These are phyloP conservation scores for Leonotis leonurus DNA, from an alignment of 257 asterid species.

Conservation along the genomic window DNA sequence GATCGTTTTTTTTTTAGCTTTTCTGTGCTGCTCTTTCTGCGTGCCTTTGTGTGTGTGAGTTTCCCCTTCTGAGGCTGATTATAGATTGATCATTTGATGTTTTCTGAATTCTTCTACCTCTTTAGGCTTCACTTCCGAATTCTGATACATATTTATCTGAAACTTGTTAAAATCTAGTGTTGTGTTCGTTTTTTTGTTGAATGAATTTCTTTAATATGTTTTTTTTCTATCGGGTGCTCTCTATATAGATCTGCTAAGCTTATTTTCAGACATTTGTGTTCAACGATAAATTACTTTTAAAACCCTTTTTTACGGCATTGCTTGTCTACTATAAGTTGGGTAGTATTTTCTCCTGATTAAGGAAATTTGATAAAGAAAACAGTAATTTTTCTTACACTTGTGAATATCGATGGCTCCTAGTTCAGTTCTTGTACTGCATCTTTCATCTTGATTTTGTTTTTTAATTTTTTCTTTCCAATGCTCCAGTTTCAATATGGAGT, in stretches of 20 bases:
- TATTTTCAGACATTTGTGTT: neutral
- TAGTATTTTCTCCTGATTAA: neutral
- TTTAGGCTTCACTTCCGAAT: neutral
- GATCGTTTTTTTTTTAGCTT: neutral
- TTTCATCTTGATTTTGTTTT: neutral
- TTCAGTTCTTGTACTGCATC: neutral
- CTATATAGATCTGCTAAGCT: constrained; percentile 12
- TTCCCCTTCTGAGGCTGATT: neutral
- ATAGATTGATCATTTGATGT: neutral
- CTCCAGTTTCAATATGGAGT: constrained; percentile 5
- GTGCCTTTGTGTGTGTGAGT: neutral
- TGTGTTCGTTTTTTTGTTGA: neutral
- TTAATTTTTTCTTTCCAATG: neutral
- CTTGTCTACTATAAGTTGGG: neutral
- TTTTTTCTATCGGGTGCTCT: neutral
- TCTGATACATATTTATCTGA: neutral
- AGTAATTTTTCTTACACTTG: neutral
- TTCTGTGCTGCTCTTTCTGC: neutral
- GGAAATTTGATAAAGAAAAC: neutral
- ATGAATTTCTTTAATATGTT: neutral
- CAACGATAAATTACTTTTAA: neutral
- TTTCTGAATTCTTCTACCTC: neutral
- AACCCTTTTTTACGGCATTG: neutral
- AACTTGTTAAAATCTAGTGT: neutral
- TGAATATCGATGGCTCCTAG: neutral